Base-by-base conservation (phyloP, 306 rosid species). In the Vicia faba region DNA sequence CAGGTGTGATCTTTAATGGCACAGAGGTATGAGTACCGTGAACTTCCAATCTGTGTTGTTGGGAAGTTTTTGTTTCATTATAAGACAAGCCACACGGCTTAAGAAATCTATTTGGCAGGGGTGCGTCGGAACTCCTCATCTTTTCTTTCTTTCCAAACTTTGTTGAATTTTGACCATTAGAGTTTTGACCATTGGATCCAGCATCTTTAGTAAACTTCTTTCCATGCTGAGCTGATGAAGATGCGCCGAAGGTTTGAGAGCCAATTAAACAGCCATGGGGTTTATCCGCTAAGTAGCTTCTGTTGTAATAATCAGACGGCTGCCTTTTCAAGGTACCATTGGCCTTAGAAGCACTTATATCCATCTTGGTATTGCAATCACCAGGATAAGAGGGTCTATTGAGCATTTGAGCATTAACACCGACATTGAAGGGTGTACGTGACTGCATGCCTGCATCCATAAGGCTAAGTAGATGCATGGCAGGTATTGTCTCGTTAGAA, bases 401-500 rank as follows among this genome's bases (percentile, higher is more conserved):
- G n/a, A 74, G 81, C 65, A 77, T 64, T 62, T 78, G 85, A 50
- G 84, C 71, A 66, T 49, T 78, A 43, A 73, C 91, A 67, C 79
- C 80, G 10, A 65, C 62, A 80, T 81, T 82, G 77, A 82, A 80
- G 68, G 90, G 68, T 29, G 90, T 69, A 41, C 86, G 82, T 9
- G 97, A 77, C 75, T 64, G 91, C 93, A 83, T 83, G 71, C 96
- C 85, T 45, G 98, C 88, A 76, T 89, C 91, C 97, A 95, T 90
- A 45, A 95, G 97, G 89, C 96, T 95, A 61, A 95, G 97, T 74
- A 95, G 83, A 87, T 95, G 99, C 99, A 95, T 90, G 57, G 99
- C 97, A 4, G 96, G 95, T 80, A 95, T 90, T 51, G 95, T 85
- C 58, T 95, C 99, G 61, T 90, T 88, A 29, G 97, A 80, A 85